Evolutionary conservation across 2,329 filamentous ascomycete genomes (phyloP).

Genomic region (Metarhizium robertsii): DNA sequence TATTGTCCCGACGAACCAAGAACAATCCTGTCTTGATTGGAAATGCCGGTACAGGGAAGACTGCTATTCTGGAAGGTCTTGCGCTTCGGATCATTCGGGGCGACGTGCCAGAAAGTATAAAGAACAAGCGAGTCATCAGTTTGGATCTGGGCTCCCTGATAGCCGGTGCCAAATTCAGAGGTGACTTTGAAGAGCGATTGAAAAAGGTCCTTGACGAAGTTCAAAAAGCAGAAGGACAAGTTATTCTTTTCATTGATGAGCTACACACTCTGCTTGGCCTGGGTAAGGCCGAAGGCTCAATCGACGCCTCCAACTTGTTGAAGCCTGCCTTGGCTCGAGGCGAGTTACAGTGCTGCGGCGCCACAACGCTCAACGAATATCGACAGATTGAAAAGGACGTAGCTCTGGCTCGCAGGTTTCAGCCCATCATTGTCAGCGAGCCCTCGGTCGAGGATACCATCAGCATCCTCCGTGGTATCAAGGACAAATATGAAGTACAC

Average conservation of each 20-base stretch:
- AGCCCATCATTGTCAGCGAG: constrained; percentile 89
- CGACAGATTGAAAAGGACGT: constrained; percentile 93
- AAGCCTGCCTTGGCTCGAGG: constrained; percentile 91
- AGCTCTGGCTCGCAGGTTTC: constrained; percentile 83
- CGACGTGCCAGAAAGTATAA: constrained; percentile 92
- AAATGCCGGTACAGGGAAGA: constrained; percentile 85
- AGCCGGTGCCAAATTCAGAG: constrained; percentile 88
- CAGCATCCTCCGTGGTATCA: constrained; percentile 90
- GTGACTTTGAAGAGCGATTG: constrained; percentile 90
- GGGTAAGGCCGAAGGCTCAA: constrained; percentile 91
- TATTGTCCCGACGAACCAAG: constrained; percentile 85
- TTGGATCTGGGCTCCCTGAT: constrained; percentile 88
- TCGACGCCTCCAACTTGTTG: constrained; percentile 89
- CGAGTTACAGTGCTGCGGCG: constrained; percentile 89
- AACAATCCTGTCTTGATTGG: constrained; percentile 96
- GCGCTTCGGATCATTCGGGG: constrained; percentile 84
- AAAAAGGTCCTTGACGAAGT: constrained; percentile 90
- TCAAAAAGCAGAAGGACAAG: constrained; percentile 75
- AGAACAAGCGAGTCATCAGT: constrained; percentile 82
- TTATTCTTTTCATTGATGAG: constrained; percentile 94
- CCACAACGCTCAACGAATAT: constrained; percentile 89
- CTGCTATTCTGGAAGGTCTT: constrained; percentile 82
- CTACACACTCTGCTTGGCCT: constrained; percentile 84
- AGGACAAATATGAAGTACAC: constrained; percentile 94
- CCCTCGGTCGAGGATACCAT: constrained; percentile 88